Base-by-base conservation (phyloP, 306 rosid genomes). In the Corylus heterophylla region DNA sequence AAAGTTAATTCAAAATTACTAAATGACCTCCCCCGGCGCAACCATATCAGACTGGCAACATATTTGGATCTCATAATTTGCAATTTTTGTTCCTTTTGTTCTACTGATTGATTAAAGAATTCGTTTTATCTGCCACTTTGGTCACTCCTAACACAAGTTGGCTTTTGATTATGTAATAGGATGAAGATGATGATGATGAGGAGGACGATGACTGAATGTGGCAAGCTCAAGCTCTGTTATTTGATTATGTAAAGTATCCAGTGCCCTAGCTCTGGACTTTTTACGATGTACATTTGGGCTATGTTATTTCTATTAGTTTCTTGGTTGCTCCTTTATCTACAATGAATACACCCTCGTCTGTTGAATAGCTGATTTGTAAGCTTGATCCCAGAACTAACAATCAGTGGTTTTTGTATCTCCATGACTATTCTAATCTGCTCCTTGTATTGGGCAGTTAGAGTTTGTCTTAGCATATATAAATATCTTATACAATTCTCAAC, bases 191-290 rank as follows among this genome's bases (percentile, higher is more conserved):
- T 10, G 79, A 75, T 0, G 79, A 75, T 0, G 80, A 80, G 0
- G 84, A 75, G 7, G 84, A 80, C 0, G 84, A 81, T 14, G 84
- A 81, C 75, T 81, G 77, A 81, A 74, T 51, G 58, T 18, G 29
- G 73, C 42, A 55, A 75, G 66, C 58, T n/a, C 42, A 55, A 75
- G 66, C 58, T n/a, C 0, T n/a, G 31, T 17, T 54, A 62, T 61
- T 73, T 79, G 39, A 49, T 20, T 50, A 79, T 80, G 35, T 75
- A 70, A 29, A 42, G 51, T 42, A 11, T 39, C 70, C 72, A 18
- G 12, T 39, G 72, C 50, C 20, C 11, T 18, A 67, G 51, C 13
- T 39, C 48, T 37, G 29, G 72, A 67, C 50, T 10, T 67, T 10
- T 25, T 67, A n/a, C 8, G 3, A 44, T 42, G 51, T 67, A 67